Base-by-base conservation (phyloP, 148 eudicot genomes). In the Bassia scoparia region DNA sequence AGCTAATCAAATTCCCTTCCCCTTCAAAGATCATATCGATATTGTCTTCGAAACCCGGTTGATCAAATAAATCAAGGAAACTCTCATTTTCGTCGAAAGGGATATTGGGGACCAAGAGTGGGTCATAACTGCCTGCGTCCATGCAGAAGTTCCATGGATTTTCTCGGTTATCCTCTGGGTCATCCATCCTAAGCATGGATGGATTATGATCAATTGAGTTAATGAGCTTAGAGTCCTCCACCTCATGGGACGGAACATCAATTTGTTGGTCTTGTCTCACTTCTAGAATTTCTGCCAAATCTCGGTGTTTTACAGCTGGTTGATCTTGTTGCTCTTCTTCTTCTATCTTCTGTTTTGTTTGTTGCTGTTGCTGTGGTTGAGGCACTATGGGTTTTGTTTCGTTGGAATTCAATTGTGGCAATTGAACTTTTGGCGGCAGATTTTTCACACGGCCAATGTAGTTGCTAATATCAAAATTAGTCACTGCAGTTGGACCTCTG, bases 401-500 rank as follows among this genome's bases (percentile, higher is more conserved):
- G 55, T 15, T 41, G 35, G 69, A 68, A 37, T 46, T 79, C 16
- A 79, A 52, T 31, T 69, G 24, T 71, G 68, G 66, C n/a, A 66
- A n/a, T 61, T 67, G 72, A 41, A 44, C 54, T 7, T 41, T 63
- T 0, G 80, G 79, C 43, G 68, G 46, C 49, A 78, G 53, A 75
- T 78, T 83, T 76, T 89, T 88, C 43, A 80, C 74, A 38, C 83
- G 88, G 34, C 82, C 87, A 4, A 88, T 81, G 62, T 93, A 93
- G 71, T 79, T 84, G 81, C 91, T 91, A 55, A 89, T 82, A 83
- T 91, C 93, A 29, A 94, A 94, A 72, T 91, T 94, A 68, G 98
- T 94, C 49, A 94, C 97, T 21, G 98, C 98, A 65, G 91, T 94
- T 60, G 87, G 75, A 8, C 98, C 98, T 52, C 98, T 84, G 75